phyloP scores from a whole-genome alignment of 2,329 filamentous ascomycete species.

The Colletotrichum sp. region DNA sequence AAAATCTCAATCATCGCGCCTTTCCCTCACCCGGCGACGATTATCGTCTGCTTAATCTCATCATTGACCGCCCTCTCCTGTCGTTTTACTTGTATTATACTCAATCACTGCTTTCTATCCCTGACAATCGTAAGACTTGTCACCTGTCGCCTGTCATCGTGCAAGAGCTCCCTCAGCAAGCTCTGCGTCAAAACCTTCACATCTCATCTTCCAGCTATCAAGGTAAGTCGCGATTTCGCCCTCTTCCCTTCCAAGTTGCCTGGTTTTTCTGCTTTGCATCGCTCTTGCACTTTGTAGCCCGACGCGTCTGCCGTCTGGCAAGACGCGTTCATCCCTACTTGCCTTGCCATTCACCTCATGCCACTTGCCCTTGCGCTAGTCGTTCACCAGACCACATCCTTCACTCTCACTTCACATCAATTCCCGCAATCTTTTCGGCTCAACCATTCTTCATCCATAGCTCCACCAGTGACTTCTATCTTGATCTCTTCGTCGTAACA shows the following conservation, averaged over 20 bases:
- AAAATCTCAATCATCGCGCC: constrained; percentile 11
- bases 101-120: neutral
- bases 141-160: neutral
- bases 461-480: neutral
- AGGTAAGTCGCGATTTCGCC: neutral
- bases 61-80: neutral
- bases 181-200: neutral
- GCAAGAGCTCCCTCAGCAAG: neutral
- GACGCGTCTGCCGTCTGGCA: neutral
- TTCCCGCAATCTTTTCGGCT: neutral
- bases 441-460: neutral
- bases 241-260: neutral
- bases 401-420: neutral
- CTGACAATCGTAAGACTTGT: neutral
- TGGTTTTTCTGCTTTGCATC: neutral
- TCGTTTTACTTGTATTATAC: neutral
- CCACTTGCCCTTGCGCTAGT: neutral
- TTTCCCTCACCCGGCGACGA: neutral
- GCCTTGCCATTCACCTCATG: neutral
- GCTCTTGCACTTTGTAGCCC: neutral
- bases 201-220: neutral
- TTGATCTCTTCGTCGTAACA: neutral
- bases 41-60: neutral
- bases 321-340: neutral
- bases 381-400: neutral